phyloP scores from a whole-genome alignment of 2,329 filamentous ascomycete species.

The Lecanicillium sp. region DNA sequence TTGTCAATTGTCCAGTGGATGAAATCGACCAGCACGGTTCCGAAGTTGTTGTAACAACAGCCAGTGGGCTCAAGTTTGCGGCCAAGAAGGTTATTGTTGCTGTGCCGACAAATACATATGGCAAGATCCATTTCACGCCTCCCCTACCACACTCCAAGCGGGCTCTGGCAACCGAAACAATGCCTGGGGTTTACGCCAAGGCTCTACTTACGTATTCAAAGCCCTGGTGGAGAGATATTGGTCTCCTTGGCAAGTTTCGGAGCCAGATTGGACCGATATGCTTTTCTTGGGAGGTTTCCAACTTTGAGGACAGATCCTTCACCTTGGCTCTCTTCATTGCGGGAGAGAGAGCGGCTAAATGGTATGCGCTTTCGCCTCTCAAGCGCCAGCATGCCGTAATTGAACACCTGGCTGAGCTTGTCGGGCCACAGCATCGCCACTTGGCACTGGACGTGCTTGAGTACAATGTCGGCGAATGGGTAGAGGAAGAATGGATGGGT shows the following conservation, averaged over 20 bases:
- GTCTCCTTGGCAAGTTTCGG: slow-evolving; percentile 32
- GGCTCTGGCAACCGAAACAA: slow-evolving; percentile 19
- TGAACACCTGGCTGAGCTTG: slow-evolving; percentile 12
- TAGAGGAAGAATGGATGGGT: slow-evolving; percentile 11
- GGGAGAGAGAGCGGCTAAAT: slow-evolving; percentile 20
- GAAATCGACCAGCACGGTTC: slow-evolving; percentile 11
- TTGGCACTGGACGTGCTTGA: slow-evolving; percentile 9
- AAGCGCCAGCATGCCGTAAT: slow-evolving; percentile 10
- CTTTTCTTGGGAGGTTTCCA: slow-evolving; percentile 10
- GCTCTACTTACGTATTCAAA: slow-evolving; percentile 29
- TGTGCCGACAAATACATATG: slow-evolving; percentile 17
- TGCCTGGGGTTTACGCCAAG: slow-evolving; percentile 28
- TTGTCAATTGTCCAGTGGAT: not conserved
- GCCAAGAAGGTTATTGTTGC: slow-evolving; percentile 18
- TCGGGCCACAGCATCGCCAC: slow-evolving; percentile 7
- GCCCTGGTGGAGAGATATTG: slow-evolving; percentile 37
- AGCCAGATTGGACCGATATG: slow-evolving; percentile 18
- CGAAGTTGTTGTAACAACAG: slow-evolving; percentile 11
- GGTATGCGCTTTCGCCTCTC: slow-evolving; percentile 13
- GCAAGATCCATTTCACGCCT: slow-evolving; percentile 16
- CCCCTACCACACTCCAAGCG: slow-evolving; percentile 20
- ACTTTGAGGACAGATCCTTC: slow-evolving; percentile 15
- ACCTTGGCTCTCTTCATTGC: slow-evolving; percentile 23
- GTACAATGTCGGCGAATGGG: slow-evolving; percentile 12
- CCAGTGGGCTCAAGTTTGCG: slow-evolving; percentile 7